Evolutionary conservation across 2,329 filamentous ascomycete species (phyloP), one percentile per base, ranked within the genome.

Genomic region (Aspergillus aculeatinus): DNA sequence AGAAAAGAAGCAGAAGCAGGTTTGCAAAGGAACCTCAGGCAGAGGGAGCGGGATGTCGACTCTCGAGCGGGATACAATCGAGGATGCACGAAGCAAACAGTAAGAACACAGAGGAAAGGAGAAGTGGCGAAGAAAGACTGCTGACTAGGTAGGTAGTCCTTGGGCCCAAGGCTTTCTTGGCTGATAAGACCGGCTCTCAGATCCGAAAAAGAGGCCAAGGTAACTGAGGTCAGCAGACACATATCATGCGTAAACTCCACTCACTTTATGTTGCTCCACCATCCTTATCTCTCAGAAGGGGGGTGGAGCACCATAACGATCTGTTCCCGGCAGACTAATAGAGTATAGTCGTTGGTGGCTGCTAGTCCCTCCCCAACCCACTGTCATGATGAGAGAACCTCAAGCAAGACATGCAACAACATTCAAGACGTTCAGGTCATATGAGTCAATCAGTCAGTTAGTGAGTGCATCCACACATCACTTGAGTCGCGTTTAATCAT

Each of bases 401-500:
- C 39, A 16, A 19, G 39, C 39, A 44, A 12, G 39, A 44, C 39
- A 44, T 44, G 39, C 39, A 6, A 44, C 39, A 19, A 44, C 39
- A 19, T 50, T 44, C 42, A 39, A 27, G 48, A 50, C 48, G 48
- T 50, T 56, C 39, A 56, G 31, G 31, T 56, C 29, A 49, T 35
- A 14, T 44, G 39, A 44, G 42, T 50, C 48, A 50, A 50, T 50
- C 25, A 25, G 51, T 55, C 53, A 55, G 21, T 42, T 7, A 42
- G 14, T 19, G 16, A 19, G 39, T 44, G 14, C 39, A 44, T 44
- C 39, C 39, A 44, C 39, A 44, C 39, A 44, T 19, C 39, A 19
- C 14, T 1, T 19, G 39, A 16, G 29, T 35, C 27, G 42, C 47
- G 35, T 55, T 52, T 55, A 60, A 44, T 61, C 56, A 76, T 91